phyloP scores from a whole-genome alignment of 192 early-diverging fungal genomes.

The Backusella luteola region DNA sequence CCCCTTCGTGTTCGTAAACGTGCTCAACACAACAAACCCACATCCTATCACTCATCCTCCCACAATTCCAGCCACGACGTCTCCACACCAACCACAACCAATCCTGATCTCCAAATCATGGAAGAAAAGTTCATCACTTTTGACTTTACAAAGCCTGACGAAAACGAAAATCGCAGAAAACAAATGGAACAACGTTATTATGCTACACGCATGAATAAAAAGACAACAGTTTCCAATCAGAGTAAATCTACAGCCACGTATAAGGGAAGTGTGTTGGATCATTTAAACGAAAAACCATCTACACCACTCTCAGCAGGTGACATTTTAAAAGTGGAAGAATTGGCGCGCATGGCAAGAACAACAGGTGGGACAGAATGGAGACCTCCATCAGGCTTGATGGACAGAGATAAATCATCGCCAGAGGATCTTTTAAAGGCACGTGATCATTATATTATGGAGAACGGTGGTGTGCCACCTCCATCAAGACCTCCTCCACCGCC shows the following conservation, averaged over 20 bases:
- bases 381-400: slow-evolving; percentile 25
- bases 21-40: slow-evolving; percentile 35
- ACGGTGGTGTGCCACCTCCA: background rate
- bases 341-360: slow-evolving; percentile 26
- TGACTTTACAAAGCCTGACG: slow-evolving; percentile 60
- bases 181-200: slow-evolving; percentile 26
- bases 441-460: slow-evolving; percentile 12
- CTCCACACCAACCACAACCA: slow-evolving; percentile 28
- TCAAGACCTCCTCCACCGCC: slow-evolving; percentile 4
- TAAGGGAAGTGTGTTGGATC: slow-evolving; percentile 24
- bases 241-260: slow-evolving; percentile 12
- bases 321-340: slow-evolving; percentile 37
- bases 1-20: slow-evolving; percentile 81
- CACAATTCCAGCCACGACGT: slow-evolving; percentile 13
- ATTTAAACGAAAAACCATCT: slow-evolving; percentile 27
- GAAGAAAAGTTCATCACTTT: slow-evolving; percentile 75
- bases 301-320: slow-evolving; percentile 32
- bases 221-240: background rate
- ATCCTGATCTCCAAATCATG: slow-evolving; percentile 67
- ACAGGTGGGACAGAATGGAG: slow-evolving; percentile 15
- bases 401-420: background rate
- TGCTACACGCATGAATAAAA: slow-evolving; percentile 23
- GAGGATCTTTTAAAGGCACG: background rate
- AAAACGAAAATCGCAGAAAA: slow-evolving; percentile 24
- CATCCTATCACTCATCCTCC: slow-evolving; percentile 12